Base-by-base conservation (phyloP, 2,329 filamentous ascomycete genomes). In the Dryadomyces quercus-mongolicae region DNA sequence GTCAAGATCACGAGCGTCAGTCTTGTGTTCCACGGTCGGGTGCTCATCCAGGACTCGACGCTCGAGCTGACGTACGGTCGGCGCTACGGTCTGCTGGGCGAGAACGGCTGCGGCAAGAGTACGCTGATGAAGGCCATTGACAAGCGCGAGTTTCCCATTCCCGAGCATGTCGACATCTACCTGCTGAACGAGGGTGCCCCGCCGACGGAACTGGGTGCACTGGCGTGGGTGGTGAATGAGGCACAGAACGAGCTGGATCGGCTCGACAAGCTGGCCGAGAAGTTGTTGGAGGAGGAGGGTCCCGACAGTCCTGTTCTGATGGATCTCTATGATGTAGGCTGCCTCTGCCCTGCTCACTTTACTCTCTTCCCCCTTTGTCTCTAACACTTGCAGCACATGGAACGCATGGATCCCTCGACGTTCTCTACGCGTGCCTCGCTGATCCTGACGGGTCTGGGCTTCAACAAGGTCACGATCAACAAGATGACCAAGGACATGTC, bases 401-500 rank as follows among this genome's bases (percentile, higher is more conserved):
- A 98, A 74, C 85, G 84, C 72, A 96, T 98, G 92, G 94, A 98
- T 66, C 93, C 93, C 49, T 94, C 90, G 42, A 98, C 94, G 52
- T 98, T 98, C 74, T 77, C 89, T 67, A 95, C 92, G 58, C 89
- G 93, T 68, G 93, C 93, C 58, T 95, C 92, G 54, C 84, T 96
- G 61, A 98, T 98, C 69, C 74, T 98, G 63, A 98, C 93, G 54
- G 93, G 93, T 90, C 86, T 98, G 56, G 93, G 93, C 62, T 98
- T 98, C 83, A 95, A 98, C 84, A 97, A 97, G 79, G 74, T 73
- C 63, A 98, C 94, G 55, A 97, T 98, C 68, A 77, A 94, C 72
- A 98, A 98, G 82, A 96, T 94, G 84, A 98, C 94, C 65, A 98
- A 97, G 82, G 94, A 98, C 71, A 98, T 98, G 94, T 98, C 93